Conservation (phyloP, 768 basidiomycete genomes). For the Auriscalpium microsporum region DNA sequence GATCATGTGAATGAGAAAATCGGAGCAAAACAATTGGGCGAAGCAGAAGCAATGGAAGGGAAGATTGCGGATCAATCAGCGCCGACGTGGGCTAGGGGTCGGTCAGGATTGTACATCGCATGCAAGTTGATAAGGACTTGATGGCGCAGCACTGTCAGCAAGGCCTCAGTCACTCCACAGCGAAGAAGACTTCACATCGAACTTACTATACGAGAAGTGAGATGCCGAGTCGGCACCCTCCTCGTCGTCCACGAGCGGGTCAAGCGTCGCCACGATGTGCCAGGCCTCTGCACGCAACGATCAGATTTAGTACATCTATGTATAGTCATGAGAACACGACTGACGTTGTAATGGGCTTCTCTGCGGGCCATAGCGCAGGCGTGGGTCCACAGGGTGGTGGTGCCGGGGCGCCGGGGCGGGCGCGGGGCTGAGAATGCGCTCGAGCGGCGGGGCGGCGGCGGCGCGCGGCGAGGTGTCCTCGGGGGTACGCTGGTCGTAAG, state of each 20-base stretch:
- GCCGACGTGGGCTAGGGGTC: background rate
- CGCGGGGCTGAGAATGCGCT: background rate
- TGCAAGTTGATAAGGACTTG: conserved; percentile 9
- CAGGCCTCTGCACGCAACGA: conserved; percentile 49
- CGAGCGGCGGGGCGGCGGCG: background rate
- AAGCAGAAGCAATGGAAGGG: background rate
- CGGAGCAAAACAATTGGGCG: background rate
- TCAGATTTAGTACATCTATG: background rate
- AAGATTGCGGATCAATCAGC: background rate
- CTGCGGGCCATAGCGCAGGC: conserved; percentile 7
- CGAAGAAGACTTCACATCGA: background rate
- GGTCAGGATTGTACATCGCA: background rate
- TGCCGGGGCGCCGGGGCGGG: conserved; percentile 32
- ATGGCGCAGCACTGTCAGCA: conserved; percentile 9
- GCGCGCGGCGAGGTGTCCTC: background rate
- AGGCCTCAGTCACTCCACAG: background rate
- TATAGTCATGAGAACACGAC: conserved; percentile 16
- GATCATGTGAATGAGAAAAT: background rate
- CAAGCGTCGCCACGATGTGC: conserved; percentile 56
- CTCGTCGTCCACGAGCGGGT: conserved; percentile 70
- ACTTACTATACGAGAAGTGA: conserved; percentile 57
- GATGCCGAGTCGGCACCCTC: conserved; percentile 57
- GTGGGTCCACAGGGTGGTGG: conserved; percentile 18
- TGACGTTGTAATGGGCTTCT: conserved; percentile 56
- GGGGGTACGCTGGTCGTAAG: background rate